These are phyloP conservation scores for Hirschfeldia incana DNA, from an alignment of 345 rosid genomes.

Conservation along the genomic window DNA sequence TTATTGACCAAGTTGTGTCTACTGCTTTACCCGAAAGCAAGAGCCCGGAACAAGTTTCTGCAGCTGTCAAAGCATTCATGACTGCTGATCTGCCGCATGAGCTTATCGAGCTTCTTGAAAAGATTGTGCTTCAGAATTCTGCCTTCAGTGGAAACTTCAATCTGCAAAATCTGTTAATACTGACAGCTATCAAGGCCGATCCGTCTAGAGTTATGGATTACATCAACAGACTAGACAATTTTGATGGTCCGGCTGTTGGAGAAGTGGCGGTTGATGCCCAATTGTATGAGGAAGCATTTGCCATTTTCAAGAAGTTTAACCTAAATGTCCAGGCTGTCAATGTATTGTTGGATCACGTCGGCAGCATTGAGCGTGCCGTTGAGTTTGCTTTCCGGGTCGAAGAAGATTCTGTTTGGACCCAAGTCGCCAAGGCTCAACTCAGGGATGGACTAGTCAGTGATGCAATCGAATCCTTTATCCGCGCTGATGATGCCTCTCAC, in stretches of 20 bases:
- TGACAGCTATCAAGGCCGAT: constrained; percentile 97
- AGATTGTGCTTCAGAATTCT: constrained; percentile 97
- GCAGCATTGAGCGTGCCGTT: constrained; percentile 85
- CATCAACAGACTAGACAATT: constrained; percentile 89
- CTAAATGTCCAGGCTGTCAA: constrained; percentile 79
- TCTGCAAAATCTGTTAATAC: constrained; percentile 91
- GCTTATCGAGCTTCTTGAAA: constrained; percentile 89
- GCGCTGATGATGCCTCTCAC: constrained; percentile 84
- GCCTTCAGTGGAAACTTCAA: constrained; percentile 99
- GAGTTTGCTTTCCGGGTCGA: constrained; percentile 98
- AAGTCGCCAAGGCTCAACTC: constrained; percentile 95
- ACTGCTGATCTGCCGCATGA: constrained; percentile 84
- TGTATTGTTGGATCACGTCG: constrained; percentile 68
- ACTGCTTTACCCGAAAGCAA: constrained; percentile 94
- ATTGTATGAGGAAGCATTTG: constrained; percentile 85
- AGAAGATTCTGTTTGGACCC: constrained; percentile 98
- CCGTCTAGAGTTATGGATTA: constrained; percentile 99
- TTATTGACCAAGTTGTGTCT: constrained; percentile 97
- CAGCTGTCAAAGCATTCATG: constrained; percentile 90
- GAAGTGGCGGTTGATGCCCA: constrained; percentile 97
- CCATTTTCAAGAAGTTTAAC: constrained; percentile 85
- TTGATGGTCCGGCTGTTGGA: constrained; percentile 99
- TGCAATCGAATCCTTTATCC: constrained; percentile 95
- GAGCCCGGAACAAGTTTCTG: constrained; percentile 91
- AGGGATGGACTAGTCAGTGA: constrained; percentile 94